Percentiles rank a stretch among this genome's conserved stretches.
These are phyloP conservation scores for Clarireedia homoeocarpa DNA, from an alignment of 2,329 filamentous ascomycete species.

Conservation along the genomic window DNA sequence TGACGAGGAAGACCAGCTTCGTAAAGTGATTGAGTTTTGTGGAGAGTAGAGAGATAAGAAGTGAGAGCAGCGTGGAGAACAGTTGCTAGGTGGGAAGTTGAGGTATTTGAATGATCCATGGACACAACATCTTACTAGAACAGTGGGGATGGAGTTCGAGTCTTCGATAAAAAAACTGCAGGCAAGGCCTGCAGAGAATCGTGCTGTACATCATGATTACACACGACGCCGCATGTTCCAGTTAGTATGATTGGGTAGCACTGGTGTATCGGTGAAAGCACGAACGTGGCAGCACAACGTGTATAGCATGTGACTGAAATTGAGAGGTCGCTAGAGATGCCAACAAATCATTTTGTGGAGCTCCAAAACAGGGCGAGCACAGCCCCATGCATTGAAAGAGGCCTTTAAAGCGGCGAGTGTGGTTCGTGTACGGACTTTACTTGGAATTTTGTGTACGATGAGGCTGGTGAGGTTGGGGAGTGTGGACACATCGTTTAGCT, in stretches of 20 bases:
- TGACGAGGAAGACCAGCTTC: slow-evolving; percentile 8
- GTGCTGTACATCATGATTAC: slow-evolving; percentile 5
- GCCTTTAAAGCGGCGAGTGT: background rate
- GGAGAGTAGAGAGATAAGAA: background rate
- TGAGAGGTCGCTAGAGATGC: background rate
- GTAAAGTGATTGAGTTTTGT: background rate
- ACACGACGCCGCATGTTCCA: background rate
- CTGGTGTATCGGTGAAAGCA: background rate
- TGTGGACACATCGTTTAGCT: background rate
- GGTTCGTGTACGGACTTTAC: background rate
- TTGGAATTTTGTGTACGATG: background rate
- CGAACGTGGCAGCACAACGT: background rate
- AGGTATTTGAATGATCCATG: slow-evolving; percentile 1
- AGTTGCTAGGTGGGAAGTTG: background rate
- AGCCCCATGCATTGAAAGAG: background rate
- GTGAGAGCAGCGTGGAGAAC: background rate
- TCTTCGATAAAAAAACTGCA: background rate
- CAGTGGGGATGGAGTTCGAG: background rate
- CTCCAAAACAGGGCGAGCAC: background rate
- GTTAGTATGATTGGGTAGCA: background rate
- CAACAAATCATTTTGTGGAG: slow-evolving; percentile 8
- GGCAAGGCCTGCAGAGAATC: background rate
- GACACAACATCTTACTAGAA: background rate
- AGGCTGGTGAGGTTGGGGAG: background rate
- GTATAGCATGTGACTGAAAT: slow-evolving; percentile 1